Conservation (phyloP, 78 protist genomes). For the Anaeramoeba flamelloides region DNA sequence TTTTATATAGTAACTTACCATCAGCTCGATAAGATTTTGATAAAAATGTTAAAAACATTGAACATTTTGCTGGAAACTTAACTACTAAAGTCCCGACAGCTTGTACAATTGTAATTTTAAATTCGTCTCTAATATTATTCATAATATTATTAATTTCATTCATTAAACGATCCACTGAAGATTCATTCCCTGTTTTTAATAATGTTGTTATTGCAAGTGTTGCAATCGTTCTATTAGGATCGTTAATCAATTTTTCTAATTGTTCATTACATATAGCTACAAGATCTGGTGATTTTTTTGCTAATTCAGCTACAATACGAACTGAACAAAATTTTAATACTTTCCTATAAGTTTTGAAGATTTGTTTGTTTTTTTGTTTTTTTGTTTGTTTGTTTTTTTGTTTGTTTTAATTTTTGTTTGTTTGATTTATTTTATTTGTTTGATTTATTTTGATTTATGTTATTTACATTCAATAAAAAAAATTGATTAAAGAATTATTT, state of each 20-base stretch:
- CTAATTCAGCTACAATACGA: too few relatives aligned
- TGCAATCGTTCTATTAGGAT: slow-evolving; percentile 79
- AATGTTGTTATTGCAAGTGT: slow-evolving; percentile 92
- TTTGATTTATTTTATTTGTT: too few relatives aligned
- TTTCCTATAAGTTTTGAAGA: too few relatives aligned
- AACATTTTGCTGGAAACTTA: slow-evolving; percentile 57
- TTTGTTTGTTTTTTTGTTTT: too few relatives aligned
- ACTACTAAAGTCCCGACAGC: slow-evolving; percentile 62
- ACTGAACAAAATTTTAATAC: too few relatives aligned
- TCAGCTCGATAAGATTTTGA: too few relatives aligned
- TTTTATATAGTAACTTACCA: too few relatives aligned
- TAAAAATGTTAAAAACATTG: not conserved
- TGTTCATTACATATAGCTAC: slow-evolving; percentile 72
- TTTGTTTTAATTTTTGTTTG: too few relatives aligned
- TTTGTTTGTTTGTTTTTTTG: too few relatives aligned
- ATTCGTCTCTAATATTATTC: slow-evolving; percentile 82
- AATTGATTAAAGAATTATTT: too few relatives aligned
- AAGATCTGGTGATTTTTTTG: slow-evolving; percentile 42
- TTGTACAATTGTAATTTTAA: slow-evolving; percentile 73
- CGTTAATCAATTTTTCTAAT: slow-evolving; percentile 75
- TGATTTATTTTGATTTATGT: too few relatives aligned
- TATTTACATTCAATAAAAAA: too few relatives aligned
- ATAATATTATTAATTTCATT: slow-evolving; percentile 75
- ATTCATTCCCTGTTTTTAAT: slow-evolving; percentile 75
- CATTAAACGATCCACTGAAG: slow-evolving; percentile 74